Conservation (phyloP, 768 basidiomycete genomes). For the Russula brevipes region DNA sequence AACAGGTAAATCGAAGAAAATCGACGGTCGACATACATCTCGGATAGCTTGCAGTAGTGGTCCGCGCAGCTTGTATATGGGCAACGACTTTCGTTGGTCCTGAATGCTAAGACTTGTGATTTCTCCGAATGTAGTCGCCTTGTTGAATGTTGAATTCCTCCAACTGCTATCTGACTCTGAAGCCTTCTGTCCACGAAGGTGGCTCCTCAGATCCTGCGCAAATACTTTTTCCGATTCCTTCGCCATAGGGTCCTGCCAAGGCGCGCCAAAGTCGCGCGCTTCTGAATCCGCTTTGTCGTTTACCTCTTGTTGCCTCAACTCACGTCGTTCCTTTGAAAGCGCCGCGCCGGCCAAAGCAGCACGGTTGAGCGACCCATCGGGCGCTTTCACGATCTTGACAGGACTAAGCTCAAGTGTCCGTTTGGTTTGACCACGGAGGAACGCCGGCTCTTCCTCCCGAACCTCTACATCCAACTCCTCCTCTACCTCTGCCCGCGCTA, state of each 20-base stretch:
- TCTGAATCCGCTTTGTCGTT: constrained; percentile 94
- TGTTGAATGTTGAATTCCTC: constrained; percentile 91
- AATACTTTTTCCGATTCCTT: constrained; percentile 81
- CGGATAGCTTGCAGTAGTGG: constrained; percentile 84
- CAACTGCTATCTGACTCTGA: constrained; percentile 73
- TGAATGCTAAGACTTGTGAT: constrained; percentile 86
- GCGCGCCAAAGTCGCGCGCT: constrained; percentile 88
- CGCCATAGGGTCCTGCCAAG: constrained; percentile 99
- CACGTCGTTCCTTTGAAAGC: constrained; percentile 90
- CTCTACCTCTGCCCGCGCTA: constrained; percentile 81
- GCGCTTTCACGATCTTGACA: constrained; percentile 97
- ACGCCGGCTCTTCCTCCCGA: constrained; percentile 93
- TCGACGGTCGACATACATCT: constrained; percentile 57
- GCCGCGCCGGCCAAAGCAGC: constrained; percentile 93
- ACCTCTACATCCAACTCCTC: constrained; percentile 97
- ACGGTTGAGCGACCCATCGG: constrained; percentile 93
- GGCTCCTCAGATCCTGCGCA: constrained; percentile 86
- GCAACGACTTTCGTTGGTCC: constrained; percentile 86
- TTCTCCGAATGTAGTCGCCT: constrained; percentile 93
- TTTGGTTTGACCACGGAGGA: constrained; percentile 95
- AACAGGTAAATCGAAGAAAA: constrained; percentile 12
- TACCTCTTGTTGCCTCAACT: constrained; percentile 88
- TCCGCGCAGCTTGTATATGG: constrained; percentile 93
- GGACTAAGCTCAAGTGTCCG: constrained; percentile 92
- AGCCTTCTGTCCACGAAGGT: constrained; percentile 76